Evolutionary conservation across 2,329 filamentous ascomycete genomes (phyloP).

Genomic region (Colletotrichum sublineola): DNA sequence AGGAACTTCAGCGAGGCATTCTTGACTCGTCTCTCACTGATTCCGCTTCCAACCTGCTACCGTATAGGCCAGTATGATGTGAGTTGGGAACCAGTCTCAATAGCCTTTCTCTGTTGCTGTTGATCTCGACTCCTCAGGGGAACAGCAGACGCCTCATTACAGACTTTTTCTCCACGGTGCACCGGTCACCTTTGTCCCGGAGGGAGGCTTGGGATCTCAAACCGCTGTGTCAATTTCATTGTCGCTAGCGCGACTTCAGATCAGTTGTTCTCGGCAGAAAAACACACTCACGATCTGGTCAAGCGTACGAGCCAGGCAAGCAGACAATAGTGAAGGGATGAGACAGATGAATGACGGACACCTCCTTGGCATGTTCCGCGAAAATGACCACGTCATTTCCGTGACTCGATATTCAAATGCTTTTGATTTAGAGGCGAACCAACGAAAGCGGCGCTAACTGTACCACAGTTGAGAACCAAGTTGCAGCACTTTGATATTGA

Average conservation of each 20-base stretch:
- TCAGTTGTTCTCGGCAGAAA: background rate
- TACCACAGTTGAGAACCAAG: background rate
- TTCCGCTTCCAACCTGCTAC: no score
- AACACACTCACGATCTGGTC: background rate
- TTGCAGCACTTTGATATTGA: background rate
- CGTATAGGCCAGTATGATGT: no score
- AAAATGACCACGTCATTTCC: background rate
- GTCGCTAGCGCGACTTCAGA: background rate
- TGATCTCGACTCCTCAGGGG: background rate
- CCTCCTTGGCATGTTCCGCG: no score
- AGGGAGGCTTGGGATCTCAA: background rate
- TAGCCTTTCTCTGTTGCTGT: background rate
- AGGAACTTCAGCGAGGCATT: no score
- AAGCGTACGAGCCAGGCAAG: background rate
- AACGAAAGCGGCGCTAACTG: background rate
- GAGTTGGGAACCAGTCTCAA: background rate
- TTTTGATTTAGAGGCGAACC: background rate
- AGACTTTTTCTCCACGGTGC: background rate
- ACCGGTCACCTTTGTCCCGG: background rate
- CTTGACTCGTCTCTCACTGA: no score
- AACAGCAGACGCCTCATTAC: slow-evolving; percentile 1
- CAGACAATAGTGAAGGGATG: background rate
- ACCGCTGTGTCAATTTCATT: background rate
- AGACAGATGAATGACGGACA: background rate
- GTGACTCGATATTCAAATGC: background rate